A percentile compares a stretch with the other conserved stretches of the same genome.
These are phyloP conservation scores for Phytophthora sojae DNA, from an alignment of 352 stramenopile genomes.

Conservation along the genomic window DNA sequence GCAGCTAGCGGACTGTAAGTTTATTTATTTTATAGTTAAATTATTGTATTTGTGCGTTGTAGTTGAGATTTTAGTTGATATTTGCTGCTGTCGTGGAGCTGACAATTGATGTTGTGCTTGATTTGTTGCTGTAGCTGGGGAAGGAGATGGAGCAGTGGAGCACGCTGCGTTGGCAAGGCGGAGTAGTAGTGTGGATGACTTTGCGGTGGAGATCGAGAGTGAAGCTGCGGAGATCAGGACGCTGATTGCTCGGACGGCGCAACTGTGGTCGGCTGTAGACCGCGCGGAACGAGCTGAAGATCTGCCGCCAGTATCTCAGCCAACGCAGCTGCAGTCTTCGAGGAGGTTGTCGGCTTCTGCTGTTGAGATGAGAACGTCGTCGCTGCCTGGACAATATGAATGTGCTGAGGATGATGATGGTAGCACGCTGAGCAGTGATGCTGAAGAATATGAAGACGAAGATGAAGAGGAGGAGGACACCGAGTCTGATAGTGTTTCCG, in stretches of 20 bases:
- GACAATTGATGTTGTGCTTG: background rate
- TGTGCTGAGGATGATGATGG: constrained; percentile 21
- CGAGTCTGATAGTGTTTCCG: constrained; percentile 21
- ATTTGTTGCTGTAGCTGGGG: constrained; percentile 1
- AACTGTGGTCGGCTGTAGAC: constrained; percentile 45
- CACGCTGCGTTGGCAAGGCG: background rate
- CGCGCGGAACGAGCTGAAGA: constrained; percentile 23
- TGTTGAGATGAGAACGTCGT: constrained; percentile 1
- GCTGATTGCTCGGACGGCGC: constrained; percentile 41
- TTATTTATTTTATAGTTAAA: background rate
- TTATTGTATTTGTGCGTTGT: background rate
- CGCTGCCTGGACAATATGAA: constrained; percentile 13
- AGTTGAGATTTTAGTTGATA: background rate
- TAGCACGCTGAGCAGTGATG: constrained; percentile 37
- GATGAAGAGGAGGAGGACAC: constrained; percentile 19
- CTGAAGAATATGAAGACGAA: constrained; percentile 26
- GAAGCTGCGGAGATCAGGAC: constrained; percentile 43
- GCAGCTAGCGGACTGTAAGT: constrained; percentile 24
- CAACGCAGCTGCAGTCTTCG: background rate
- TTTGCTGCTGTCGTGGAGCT: background rate
- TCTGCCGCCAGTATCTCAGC: background rate
- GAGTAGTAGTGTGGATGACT: constrained; percentile 10
- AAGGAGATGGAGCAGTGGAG: background rate
- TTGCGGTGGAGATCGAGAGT: constrained; percentile 42
- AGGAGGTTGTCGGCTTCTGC: constrained; percentile 8